A percentile compares a stretch with the other conserved stretches of the same genome.
These are phyloP conservation scores for Chytriomyces confervae DNA, from an alignment of 192 early-diverging fungal species.

Conservation along the genomic window DNA sequence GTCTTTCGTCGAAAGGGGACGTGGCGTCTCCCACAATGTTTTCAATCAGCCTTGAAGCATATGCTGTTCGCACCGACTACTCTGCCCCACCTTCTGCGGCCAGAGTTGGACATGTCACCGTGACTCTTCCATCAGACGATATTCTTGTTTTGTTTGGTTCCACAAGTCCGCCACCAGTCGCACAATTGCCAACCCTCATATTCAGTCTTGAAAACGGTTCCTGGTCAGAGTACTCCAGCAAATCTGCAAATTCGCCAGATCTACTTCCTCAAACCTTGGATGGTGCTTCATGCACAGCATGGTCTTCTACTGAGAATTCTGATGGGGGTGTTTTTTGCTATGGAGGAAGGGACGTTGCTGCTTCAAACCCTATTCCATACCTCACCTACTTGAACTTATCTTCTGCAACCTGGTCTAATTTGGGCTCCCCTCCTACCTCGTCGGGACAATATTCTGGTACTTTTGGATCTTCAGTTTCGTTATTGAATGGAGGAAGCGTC, in stretches of 20 bases:
- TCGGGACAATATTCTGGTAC: not conserved
- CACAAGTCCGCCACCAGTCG: not conserved
- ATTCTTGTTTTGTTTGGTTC: slow-evolving; percentile 18
- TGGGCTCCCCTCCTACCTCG: slow-evolving; percentile 11
- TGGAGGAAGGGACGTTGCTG: slow-evolving; percentile 9
- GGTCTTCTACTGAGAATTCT: slow-evolving; percentile 15
- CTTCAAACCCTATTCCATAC: slow-evolving; percentile 7
- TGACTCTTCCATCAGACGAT: slow-evolving; percentile 14
- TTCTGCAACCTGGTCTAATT: slow-evolving; percentile 4
- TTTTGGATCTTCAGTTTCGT: slow-evolving; percentile 15
- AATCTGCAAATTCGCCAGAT: not conserved
- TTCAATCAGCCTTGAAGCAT: not conserved
- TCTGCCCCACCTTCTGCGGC: not conserved
- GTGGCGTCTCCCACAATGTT: slow-evolving; percentile 1
- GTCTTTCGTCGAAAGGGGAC: not conserved
- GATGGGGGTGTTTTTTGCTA: slow-evolving; percentile 31
- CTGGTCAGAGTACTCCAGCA: not conserved
- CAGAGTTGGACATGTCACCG: not conserved
- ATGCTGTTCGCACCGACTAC: not conserved
- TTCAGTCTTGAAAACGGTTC: slow-evolving; percentile 1
- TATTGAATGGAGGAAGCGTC: slow-evolving; percentile 21
- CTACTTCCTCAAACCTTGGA: not conserved
- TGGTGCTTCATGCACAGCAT: slow-evolving; percentile 23
- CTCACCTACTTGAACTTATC: slow-evolving; percentile 14
- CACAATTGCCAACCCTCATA: slow-evolving; percentile 1